Evolutionary conservation across 306 rosid species (phyloP).

Genomic region (Cucumis melo): DNA sequence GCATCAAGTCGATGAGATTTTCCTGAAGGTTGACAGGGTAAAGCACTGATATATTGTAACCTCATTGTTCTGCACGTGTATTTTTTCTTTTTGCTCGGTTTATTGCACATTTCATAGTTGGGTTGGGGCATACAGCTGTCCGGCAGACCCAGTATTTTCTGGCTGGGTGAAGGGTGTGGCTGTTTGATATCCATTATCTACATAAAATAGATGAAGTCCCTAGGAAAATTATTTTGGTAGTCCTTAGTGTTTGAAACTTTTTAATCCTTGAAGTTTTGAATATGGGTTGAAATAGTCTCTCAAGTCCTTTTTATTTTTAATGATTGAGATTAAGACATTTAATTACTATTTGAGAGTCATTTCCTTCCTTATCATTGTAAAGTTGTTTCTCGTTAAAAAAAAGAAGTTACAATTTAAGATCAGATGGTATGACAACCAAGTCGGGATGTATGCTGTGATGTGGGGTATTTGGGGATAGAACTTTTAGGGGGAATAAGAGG

Average conservation of each 20-base stretch:
- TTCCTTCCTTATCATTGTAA: too few relatives aligned
- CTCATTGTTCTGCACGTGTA: not conserved
- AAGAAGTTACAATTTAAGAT: too few relatives aligned
- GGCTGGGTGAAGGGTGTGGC: not conserved
- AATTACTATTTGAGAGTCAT: not conserved
- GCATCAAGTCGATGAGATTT: conserved; percentile 35
- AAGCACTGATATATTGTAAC: not conserved
- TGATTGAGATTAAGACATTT: not conserved
- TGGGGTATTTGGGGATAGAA: too few relatives aligned
- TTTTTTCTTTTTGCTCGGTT: not conserved
- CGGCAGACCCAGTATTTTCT: not conserved
- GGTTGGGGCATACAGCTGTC: not conserved
- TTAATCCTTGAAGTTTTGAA: not conserved
- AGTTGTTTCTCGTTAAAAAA: too few relatives aligned
- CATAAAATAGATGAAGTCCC: not conserved
- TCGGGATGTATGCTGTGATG: too few relatives aligned
- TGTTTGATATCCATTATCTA: not conserved
- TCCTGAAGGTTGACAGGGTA: conserved; percentile 47
- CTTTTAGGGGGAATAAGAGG: too few relatives aligned
- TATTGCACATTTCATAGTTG: not conserved
- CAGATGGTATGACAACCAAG: too few relatives aligned
- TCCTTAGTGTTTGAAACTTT: not conserved
- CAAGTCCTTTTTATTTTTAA: not conserved
- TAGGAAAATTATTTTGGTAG: not conserved
- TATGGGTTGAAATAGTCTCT: not conserved